Base-by-base conservation (phyloP, 1,284 basidiomycete species). In the Ganoderma meredithae region DNA sequence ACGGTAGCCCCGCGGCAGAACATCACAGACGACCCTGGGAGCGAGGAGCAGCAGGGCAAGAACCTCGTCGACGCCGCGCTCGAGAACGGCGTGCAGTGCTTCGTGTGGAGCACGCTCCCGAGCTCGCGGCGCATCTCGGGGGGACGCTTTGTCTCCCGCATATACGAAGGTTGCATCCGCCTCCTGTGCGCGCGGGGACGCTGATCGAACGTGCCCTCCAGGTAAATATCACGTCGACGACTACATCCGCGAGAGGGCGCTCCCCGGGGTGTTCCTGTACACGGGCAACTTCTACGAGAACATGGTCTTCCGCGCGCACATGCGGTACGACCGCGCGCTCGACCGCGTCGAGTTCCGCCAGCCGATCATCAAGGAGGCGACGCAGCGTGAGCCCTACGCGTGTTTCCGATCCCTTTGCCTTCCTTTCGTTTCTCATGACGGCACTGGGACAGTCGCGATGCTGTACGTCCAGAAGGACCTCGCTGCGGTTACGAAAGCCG, bases 211-310 rank as follows among this genome's bases (percentile, higher is more conserved):
- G 27, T 13, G 52, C 25, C 33, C 6, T 19, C 27, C 9, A 75
- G 74, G 74, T 0, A 75, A 75, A 25, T 67, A 72, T 44, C 73
- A 73, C 40, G 74, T 75, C 15, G 74, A 75, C 59, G 74, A 73
- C 56, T 74, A 52, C 65, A 74, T 69, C 3, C 69, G 71, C 3
- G 73, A 69, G 1, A 47, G 60, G 12, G 13, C 73, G 73, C 74
- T 65, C 72, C 73, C 60, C 67, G 72, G 4, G 68, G 66, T 12
- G 47, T 52, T 52, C 66, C 60, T 75, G 19, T 74, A 73, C 62
- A 75, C 74, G 3, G 74, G 74, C 5, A 75, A 75, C 65, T 75
- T 75, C 67, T 75, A 73, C 65, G 74, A 75, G 63, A 75, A 75
- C 61, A 72, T 74, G 73, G 67, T 75, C n/a, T 68, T 70, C 61